Conservation (phyloP, 139 green algal species). For the Asterochloris erici region DNA sequence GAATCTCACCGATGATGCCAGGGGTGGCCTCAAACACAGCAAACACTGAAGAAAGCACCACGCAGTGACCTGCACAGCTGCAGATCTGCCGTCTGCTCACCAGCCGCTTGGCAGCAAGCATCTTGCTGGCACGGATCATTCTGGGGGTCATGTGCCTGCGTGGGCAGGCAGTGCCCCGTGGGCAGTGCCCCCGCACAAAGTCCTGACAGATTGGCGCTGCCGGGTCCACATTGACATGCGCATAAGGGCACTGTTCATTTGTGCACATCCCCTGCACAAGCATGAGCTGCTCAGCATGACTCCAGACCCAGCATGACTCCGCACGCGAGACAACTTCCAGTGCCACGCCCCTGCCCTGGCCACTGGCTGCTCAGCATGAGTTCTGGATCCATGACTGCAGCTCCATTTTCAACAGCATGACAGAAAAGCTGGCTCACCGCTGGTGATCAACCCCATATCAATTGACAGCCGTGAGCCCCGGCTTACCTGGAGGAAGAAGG, state of each 20-base stretch:
- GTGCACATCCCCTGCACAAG: constrained; percentile 55
- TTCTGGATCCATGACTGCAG: not conserved
- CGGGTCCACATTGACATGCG: constrained; percentile 54
- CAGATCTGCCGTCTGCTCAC: not conserved
- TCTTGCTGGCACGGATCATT: constrained; percentile 38
- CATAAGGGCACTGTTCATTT: constrained; percentile 54
- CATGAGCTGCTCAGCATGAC: not conserved
- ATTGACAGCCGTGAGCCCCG: not conserved
- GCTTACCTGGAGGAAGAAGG: constrained; percentile 59
- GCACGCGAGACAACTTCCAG: too few species aligned
- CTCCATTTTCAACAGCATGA: not conserved
- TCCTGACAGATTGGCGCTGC: constrained; percentile 44
- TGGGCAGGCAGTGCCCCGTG: constrained; percentile 43
- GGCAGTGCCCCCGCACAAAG: constrained; percentile 61
- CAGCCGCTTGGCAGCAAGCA: not conserved
- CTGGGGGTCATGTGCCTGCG: constrained; percentile 54
- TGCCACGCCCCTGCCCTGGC: too few species aligned
- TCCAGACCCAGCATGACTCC: not conserved
- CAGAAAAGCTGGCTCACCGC: not conserved
- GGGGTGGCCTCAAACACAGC: too few species aligned
- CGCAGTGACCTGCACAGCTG: constrained; percentile 4
- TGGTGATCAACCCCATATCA: not conserved
- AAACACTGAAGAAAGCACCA: too few species aligned
- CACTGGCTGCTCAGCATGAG: not conserved
- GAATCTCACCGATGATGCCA: too few species aligned